These are phyloP conservation scores for Saccharomycopsis vini DNA, from an alignment of 805 yeast genomes.

Conservation along the genomic window DNA sequence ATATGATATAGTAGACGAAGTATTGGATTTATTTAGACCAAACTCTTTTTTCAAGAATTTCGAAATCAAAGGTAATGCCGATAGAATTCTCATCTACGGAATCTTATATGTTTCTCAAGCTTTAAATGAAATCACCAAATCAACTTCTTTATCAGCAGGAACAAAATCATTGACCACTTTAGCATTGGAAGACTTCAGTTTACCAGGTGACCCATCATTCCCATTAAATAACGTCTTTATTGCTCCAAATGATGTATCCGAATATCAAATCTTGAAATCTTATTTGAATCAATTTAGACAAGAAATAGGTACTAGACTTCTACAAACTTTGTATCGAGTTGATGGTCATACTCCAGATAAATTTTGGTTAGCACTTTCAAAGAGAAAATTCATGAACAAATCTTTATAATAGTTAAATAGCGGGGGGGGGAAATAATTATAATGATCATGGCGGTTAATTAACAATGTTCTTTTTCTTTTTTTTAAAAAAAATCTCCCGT, in stretches of 20 bases:
- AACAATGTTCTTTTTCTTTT: too few species aligned
- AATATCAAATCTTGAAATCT: conserved; percentile 67
- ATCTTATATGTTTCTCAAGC: conserved; percentile 84
- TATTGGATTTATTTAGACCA: conserved; percentile 85
- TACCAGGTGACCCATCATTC: conserved; percentile 94
- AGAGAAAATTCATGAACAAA: conserved; percentile 94
- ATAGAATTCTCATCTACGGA: conserved; percentile 87
- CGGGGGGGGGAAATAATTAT: too few species aligned
- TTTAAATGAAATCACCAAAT: conserved; percentile 48
- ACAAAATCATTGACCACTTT: conserved; percentile 66
- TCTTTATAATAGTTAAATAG: conserved; percentile 48
- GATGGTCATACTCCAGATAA: conserved; percentile 63
- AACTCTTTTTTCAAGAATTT: conserved; percentile 94
- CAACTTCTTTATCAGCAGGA: conserved; percentile 49
- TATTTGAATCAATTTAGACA: conserved; percentile 92
- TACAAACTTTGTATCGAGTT: conserved; percentile 61
- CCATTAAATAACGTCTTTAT: conserved; percentile 73
- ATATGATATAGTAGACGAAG: conserved; percentile 89
- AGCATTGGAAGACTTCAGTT: conserved; percentile 76
- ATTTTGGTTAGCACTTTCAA: conserved; percentile 92
- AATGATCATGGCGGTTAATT: too few species aligned
- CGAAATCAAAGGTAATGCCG: conserved; percentile 93
- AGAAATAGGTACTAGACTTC: conserved; percentile 75
- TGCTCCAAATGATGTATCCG: conserved; percentile 67
- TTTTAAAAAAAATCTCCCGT: too few species aligned